Evolutionary conservation across 2,329 filamentous ascomycete species (phyloP).

Genomic region (Cordyceps farinosa): DNA sequence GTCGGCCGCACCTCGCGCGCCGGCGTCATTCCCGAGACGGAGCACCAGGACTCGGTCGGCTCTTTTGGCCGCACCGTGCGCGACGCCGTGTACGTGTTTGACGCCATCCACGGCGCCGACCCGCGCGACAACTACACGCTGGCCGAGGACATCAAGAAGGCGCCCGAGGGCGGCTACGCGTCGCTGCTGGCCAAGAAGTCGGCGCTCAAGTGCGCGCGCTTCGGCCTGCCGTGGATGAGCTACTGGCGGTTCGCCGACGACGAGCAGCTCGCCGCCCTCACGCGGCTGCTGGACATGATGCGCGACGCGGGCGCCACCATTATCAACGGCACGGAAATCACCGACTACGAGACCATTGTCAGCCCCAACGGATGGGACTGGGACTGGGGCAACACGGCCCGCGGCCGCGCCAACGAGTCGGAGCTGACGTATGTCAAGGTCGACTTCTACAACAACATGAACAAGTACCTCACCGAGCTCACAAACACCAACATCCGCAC

Average conservation of each 20-base stretch:
- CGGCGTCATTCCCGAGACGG: conserved; percentile 62
- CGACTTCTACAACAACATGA: conserved; percentile 63
- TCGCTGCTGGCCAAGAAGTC: conserved; percentile 50
- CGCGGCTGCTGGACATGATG: conserved; percentile 48
- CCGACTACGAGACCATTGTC: conserved; percentile 58
- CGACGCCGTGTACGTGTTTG: conserved; percentile 64
- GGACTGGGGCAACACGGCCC: conserved; percentile 56
- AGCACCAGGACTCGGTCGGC: conserved; percentile 67
- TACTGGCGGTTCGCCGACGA: conserved; percentile 63
- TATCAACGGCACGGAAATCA: conserved; percentile 67
- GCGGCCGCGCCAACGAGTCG: conserved; percentile 66
- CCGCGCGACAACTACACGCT: conserved; percentile 62
- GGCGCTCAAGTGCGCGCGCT: conserved; percentile 57
- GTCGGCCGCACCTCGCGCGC: conserved; percentile 66
- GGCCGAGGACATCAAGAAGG: conserved; percentile 50
- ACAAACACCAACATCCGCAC: conserved; percentile 56
- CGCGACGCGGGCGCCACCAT: conserved; percentile 61
- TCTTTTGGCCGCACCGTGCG: conserved; percentile 63
- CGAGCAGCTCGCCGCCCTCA: conserved; percentile 53
- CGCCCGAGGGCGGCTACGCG: conserved; percentile 52
- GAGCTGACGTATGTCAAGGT: conserved; percentile 72
- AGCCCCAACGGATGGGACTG: conserved; percentile 70
- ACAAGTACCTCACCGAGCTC: conserved; percentile 59
- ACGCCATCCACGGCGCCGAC: conserved; percentile 66
- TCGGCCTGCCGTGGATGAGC: conserved; percentile 68